Evolutionary conservation across 768 basidiomycete genomes (phyloP).

Genomic region (Suillus occidentalis): DNA sequence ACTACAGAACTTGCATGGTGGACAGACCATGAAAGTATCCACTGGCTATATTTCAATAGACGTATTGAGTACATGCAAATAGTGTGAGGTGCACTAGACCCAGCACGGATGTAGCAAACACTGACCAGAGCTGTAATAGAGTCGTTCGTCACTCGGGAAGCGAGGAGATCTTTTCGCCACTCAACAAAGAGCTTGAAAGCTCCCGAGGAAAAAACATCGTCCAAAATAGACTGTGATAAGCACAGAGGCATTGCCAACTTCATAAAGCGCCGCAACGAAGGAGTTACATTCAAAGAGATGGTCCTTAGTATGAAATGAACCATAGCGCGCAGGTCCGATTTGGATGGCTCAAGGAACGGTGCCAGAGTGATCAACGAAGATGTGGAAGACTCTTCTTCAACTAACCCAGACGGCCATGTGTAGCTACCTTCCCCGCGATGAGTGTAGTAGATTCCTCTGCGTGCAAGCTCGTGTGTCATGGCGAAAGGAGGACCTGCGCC

Average conservation of each 20-base stretch:
- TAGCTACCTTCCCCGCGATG: neutral
- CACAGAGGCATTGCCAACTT: constrained; percentile 10
- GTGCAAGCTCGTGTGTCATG: constrained; percentile 22
- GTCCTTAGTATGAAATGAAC: constrained; percentile 29
- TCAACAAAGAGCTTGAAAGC: constrained; percentile 14
- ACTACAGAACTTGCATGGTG: constrained; percentile 31
- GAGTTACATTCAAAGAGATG: constrained; percentile 11
- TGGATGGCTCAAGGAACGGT: constrained; percentile 28
- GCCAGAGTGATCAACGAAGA: constrained; percentile 43
- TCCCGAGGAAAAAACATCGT: constrained; percentile 16
- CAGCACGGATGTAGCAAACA: constrained; percentile 18
- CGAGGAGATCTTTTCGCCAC: constrained; percentile 15
- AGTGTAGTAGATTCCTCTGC: constrained; percentile 22
- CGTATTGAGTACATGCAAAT: constrained; percentile 21
- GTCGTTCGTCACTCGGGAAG: constrained; percentile 2
- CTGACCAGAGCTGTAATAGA: constrained; percentile 27
- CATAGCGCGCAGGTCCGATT: constrained; percentile 20
- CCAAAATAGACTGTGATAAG: constrained; percentile 20
- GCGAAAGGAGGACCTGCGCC: constrained; percentile 10
- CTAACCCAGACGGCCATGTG: constrained; percentile 35
- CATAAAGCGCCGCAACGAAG: constrained; percentile 26
- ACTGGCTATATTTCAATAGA: constrained; percentile 43
- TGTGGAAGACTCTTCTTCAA: constrained; percentile 51
- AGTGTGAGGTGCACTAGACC: constrained; percentile 15
- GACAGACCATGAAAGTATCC: constrained; percentile 48